phyloP scores from a whole-genome alignment of 1,139 yeast species.

The Pichia kudriavzevii region DNA sequence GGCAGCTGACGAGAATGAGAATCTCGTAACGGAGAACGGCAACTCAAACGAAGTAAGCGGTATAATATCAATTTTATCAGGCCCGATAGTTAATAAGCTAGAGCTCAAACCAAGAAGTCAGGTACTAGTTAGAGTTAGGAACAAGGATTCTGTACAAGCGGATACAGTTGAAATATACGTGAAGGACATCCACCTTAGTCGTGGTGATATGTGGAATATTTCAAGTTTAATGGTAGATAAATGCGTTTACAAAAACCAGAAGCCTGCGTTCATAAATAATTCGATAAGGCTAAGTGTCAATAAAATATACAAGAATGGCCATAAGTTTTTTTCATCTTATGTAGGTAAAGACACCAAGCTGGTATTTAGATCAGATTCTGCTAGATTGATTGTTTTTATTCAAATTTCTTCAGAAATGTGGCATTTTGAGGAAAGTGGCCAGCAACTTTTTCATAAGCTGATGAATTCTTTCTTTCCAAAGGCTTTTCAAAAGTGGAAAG shows the following conservation, averaged over 20 bases:
- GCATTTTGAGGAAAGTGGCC: conserved; percentile 97
- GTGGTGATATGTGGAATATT: conserved; percentile 93
- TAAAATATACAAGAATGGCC: conserved; percentile 65
- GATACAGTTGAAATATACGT: conserved; percentile 78
- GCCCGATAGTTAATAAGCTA: conserved; percentile 52
- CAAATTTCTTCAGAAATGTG: conserved; percentile 96
- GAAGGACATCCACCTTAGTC: conserved; percentile 70
- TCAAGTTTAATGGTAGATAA: conserved; percentile 54
- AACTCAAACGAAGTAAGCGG: conserved; percentile 4
- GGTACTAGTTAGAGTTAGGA: conserved; percentile 48
- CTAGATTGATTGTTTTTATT: conserved; percentile 71
- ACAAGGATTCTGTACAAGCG: conserved; percentile 49
- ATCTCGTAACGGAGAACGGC: background rate
- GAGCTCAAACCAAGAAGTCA: conserved; percentile 63
- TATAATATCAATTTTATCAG: conserved; percentile 47
- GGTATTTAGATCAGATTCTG: conserved; percentile 85
- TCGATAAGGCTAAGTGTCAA: conserved; percentile 58
- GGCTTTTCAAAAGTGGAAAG: conserved; percentile 82
- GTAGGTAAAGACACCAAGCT: conserved; percentile 70
- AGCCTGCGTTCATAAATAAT: conserved; percentile 51
- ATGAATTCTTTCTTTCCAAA: conserved; percentile 87
- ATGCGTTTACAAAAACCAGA: conserved; percentile 64
- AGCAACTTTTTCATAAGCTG: conserved; percentile 84
- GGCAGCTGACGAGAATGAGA: background rate
- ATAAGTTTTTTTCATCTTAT: conserved; percentile 53